Evolutionary conservation across 176 grass and related monocot genomes (phyloP).

Genomic region (Thinopyrum elongatum): DNA sequence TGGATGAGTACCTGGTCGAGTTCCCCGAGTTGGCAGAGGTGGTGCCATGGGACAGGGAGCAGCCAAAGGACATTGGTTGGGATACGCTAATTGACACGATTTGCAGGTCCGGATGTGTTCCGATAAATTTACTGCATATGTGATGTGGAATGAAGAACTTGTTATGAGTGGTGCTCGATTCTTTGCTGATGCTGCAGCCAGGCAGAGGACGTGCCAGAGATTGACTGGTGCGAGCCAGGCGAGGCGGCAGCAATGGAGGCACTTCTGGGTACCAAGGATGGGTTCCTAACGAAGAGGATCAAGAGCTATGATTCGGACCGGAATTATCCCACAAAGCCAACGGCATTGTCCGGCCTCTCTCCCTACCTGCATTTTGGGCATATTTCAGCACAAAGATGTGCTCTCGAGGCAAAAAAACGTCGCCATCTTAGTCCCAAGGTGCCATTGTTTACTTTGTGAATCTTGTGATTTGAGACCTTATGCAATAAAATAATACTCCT

Average conservation of each 20-base stretch:
- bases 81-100: conserved; percentile 49
- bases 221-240: conserved; percentile 79
- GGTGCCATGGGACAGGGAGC: conserved; percentile 44
- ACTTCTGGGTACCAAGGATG: conserved; percentile 63
- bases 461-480: background rate
- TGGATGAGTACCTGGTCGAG: conserved; percentile 75
- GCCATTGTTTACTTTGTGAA: background rate
- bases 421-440: conserved; percentile 71
- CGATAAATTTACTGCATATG: background rate
- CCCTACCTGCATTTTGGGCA: conserved; percentile 97
- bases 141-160: background rate
- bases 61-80: conserved; percentile 57
- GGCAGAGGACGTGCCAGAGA: conserved; percentile 72
- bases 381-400: conserved; percentile 88
- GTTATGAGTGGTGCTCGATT: background rate
- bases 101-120: conserved; percentile 36
- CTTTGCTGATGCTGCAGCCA: conserved; percentile 44
- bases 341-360: conserved; percentile 61
- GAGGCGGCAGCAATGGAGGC: conserved; percentile 63
- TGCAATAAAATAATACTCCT: background rate
- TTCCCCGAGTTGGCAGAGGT: conserved; percentile 43
- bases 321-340: conserved; percentile 81
- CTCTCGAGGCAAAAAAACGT: conserved; percentile 54
- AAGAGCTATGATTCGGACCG: conserved; percentile 66
- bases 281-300: conserved; percentile 80